Evolutionary conservation across 2,329 filamentous ascomycete species (phyloP), one percentile per base, ranked within the genome.

Genomic region (Pseudocercospora musae): DNA sequence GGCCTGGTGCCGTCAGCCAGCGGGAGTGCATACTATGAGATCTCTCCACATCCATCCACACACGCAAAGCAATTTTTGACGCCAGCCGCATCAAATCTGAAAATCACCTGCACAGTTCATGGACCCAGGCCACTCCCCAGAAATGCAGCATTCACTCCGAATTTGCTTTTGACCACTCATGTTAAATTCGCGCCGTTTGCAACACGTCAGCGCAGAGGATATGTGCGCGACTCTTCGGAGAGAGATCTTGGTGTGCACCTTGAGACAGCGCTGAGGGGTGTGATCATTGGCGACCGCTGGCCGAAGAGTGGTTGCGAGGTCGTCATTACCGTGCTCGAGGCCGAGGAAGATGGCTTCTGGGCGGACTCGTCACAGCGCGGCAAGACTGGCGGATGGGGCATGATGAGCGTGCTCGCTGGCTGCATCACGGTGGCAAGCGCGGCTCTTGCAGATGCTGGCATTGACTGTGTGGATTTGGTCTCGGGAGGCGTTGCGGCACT

Each of bases 241-340:
- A 86, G 93, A 56, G 95, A 99, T 74, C 83, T 99, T 1, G 91
- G 91, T 11, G 89, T 93, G 10, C 94, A 98, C 75, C 81, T 99
- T 2, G 93, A 98, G 77, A 94, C 92, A 15, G 93, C 95, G 25
- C 82, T 99, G 56, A 86, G 92, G 33, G 94, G 94, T 0, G 90
- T 92, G 7, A 87, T 98, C 56, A 94, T 98, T 72, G 92, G 92
- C 13, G 93, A 97, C 74, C 84, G 94, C 62, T 99, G 94, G 91
- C 95, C 95, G n/a, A 99, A 99, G 81, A 96, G 92, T 75, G 93
- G 92, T 49, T 88, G 96, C n/a, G 95, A 99, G 74, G 88, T 99
- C 44, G 89, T 96, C 18, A 87, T 99, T 54, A 97, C 92, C 0
- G 87, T 99, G 54, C 82, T 99, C 18, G 95, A 99, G 78, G 94